phyloP scores from a whole-genome alignment of 345 rosid species.

The Populus alba region DNA sequence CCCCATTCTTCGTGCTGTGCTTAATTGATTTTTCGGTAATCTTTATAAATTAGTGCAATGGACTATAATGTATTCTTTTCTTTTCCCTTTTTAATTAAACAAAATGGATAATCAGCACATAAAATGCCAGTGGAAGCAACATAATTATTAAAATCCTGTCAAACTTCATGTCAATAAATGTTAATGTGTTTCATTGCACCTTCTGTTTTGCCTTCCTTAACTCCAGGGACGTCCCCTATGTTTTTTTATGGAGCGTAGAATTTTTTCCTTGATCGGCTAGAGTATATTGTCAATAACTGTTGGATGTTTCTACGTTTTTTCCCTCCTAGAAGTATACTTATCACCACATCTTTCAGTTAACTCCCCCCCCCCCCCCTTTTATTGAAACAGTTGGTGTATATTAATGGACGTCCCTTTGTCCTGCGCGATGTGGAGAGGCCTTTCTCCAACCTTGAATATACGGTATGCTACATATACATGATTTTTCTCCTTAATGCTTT shows the following conservation, averaged over 20 bases:
- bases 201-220: too few relatives aligned
- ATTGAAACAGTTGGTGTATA: slow-evolving; percentile 73
- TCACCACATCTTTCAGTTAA: slow-evolving; percentile 9
- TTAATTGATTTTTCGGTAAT: background rate
- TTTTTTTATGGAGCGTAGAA: too few relatives aligned
- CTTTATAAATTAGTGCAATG: background rate
- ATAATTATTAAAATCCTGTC: background rate
- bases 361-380: background rate
- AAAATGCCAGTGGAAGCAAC: background rate
- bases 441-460: slow-evolving; percentile 94
- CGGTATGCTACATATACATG: slow-evolving; percentile 46
- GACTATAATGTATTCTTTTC: background rate
- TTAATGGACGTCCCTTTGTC: slow-evolving; percentile 94
- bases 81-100: background rate
- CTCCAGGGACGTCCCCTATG: too few relatives aligned
- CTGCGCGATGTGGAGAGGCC: slow-evolving; percentile 96
- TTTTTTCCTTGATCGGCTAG: too few relatives aligned
- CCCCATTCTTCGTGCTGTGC: background rate
- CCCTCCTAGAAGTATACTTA: background rate
- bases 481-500: background rate
- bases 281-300: background rate
- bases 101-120: background rate
- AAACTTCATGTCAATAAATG: background rate
- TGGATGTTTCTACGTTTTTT: background rate
- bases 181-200: too few relatives aligned